A percentile compares a stretch with the other conserved stretches of the same genome.
Evolutionary conservation across 1,139 yeast genomes (phyloP).

Genomic region (Kodamaea sp.): DNA sequence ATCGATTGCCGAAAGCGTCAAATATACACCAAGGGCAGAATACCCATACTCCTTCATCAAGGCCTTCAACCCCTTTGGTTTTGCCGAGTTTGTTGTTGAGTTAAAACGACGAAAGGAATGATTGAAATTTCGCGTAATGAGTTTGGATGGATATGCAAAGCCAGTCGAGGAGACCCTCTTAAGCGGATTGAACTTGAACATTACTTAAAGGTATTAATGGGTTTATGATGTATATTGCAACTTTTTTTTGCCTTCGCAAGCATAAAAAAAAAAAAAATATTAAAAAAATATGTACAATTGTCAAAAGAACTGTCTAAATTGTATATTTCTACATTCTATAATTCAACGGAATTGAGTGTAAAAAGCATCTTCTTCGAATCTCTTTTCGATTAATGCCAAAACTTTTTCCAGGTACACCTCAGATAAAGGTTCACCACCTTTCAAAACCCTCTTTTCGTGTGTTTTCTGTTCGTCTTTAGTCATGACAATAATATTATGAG

Average conservation of each 20-base stretch:
- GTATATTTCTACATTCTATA: not conserved
- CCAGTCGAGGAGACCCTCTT: constrained; percentile 2
- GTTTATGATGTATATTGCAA: not conserved
- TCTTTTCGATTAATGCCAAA: constrained; percentile 51
- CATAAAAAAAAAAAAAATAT: too few species aligned
- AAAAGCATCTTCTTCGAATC: constrained; percentile 73
- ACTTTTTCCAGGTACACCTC: constrained; percentile 66
- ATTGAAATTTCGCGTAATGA: not conserved
- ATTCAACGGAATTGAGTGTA: constrained; percentile 49
- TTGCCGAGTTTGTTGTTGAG: constrained; percentile 21
- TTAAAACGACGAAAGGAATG: constrained; percentile 20
- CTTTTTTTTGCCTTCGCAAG: not conserved
- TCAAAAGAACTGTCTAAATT: not conserved
- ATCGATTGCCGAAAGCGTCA: constrained; percentile 67
- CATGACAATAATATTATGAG: constrained; percentile 78
- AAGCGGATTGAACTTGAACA: constrained; percentile 10
- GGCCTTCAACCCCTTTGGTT: constrained; percentile 56
- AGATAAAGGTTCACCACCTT: constrained; percentile 56
- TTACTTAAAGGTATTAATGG: not conserved
- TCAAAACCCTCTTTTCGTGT: constrained; percentile 73
- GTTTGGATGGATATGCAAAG: not conserved
- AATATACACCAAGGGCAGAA: constrained; percentile 83
- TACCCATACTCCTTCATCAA: constrained; percentile 85
- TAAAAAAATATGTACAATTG: not conserved
- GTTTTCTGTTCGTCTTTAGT: constrained; percentile 80